Percentiles rank a stretch among this genome's conserved stretches.
Evolutionary conservation across 305 asterid genomes (phyloP).

Genomic region (Nicotiana rustica): DNA sequence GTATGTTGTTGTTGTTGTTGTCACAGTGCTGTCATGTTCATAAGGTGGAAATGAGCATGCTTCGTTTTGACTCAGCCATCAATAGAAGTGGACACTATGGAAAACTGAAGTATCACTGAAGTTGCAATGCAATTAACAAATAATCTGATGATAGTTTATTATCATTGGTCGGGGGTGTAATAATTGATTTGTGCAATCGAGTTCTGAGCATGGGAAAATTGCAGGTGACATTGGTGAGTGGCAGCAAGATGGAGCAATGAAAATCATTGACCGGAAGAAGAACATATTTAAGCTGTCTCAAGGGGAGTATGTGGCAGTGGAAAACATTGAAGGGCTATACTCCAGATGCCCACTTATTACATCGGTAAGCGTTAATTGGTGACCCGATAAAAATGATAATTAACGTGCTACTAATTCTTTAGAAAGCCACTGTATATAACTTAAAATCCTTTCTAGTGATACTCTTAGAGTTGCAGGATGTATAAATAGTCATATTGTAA

Average conservation of each 20-base stretch:
- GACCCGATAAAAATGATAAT: too few relatives aligned
- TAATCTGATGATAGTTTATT: not conserved
- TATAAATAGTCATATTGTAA: too few relatives aligned
- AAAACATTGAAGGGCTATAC: constrained; percentile 74
- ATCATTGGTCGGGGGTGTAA: not conserved
- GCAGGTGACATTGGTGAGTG: constrained; percentile 95
- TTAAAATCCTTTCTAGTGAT: too few relatives aligned
- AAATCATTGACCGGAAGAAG: constrained; percentile 89
- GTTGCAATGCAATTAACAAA: constrained; percentile 20
- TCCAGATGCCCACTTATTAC: constrained; percentile 78
- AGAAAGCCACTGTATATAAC: too few relatives aligned
- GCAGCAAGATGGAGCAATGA: constrained; percentile 85
- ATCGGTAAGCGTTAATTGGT: constrained; percentile 54
- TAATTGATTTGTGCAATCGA: not conserved
- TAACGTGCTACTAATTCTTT: too few relatives aligned
- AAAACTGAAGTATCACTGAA: not conserved
- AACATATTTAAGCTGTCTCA: constrained; percentile 95
- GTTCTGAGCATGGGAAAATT: constrained; percentile 31
- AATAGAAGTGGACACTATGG: not conserved
- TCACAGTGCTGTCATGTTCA: not conserved
- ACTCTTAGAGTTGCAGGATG: too few relatives aligned
- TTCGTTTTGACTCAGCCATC: not conserved
- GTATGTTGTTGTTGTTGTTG: too few relatives aligned
- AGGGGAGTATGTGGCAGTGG: constrained; percentile 96
- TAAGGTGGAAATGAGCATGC: not conserved